Evolutionary conservation across 768 basidiomycete species (phyloP), one percentile per base, ranked within the genome.

Genomic region (Multifurca ochricompacta): DNA sequence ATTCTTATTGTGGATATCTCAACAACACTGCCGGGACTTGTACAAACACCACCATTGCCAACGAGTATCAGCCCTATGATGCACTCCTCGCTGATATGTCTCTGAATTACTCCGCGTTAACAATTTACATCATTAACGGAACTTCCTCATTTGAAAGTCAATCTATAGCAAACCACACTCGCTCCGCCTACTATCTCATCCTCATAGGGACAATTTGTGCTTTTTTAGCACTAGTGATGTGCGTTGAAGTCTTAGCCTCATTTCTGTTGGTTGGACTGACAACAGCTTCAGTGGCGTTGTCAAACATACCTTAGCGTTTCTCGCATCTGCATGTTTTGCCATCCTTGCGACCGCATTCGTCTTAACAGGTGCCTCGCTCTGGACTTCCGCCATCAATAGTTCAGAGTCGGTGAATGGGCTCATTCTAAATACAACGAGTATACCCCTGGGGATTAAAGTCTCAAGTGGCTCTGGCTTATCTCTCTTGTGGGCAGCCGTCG

Each of bases 401-500:
- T 71, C 77, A 1, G 72, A 81, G 62, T 69, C 70, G 14, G 71
- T 91, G 58, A 89, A 89, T 63, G 64, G 69, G 25, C 60, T 79
- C 55, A 59, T 75, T 30, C 68, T 83, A 45, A 70, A 69, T 25
- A 59, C 62, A 32, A 62, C 65, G 46, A 67, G 69, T 30, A 64
- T 75, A 18, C 67, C 75, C 3, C 65, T 88, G 31, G 88, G 86
- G 35, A 85, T 91, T 39, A 65, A 70, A 11, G 76, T 89, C 7
- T 75, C 82, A 1, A 71, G 73, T 11, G 88, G 86, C 13, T 69
- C 73, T 47, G 88, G 77, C 19, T 63, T 90, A 52, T 81, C 74
- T 67, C 69, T 91, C 41, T 71, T 79, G 8, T 91, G 89, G 89
- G 83, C 83, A 1, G 78, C 86, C 3, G 87, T 86, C 65, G 84